Evolutionary conservation across 2,329 filamentous ascomycete species (phyloP).

Genomic region (Orbilia blumenaviensis): DNA sequence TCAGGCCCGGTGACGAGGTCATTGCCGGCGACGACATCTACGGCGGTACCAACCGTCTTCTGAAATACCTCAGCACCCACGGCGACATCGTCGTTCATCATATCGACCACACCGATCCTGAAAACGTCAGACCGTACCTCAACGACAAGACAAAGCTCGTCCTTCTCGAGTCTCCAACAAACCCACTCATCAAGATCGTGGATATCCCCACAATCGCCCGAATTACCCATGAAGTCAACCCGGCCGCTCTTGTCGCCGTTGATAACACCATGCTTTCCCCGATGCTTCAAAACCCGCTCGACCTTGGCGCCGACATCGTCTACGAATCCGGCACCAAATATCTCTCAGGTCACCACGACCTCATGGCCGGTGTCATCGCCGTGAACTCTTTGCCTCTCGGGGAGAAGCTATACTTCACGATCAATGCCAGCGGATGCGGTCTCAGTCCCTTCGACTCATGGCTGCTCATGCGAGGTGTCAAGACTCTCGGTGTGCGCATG

Average conservation of each 20-base stretch:
- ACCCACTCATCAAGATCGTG: conserved; percentile 97
- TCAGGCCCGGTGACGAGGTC: conserved; percentile 93
- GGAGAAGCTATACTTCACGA: conserved; percentile 93
- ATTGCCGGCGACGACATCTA: conserved; percentile 97
- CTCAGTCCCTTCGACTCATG: conserved; percentile 95
- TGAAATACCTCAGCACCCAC: conserved; percentile 89
- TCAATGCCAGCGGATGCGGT: conserved; percentile 95
- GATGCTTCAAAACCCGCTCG: conserved; percentile 89
- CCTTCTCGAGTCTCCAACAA: conserved; percentile 93
- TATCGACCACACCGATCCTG: conserved; percentile 86
- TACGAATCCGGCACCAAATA: conserved; percentile 99
- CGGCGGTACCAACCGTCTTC: conserved; percentile 89
- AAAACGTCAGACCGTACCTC: conserved; percentile 74
- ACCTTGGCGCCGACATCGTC: conserved; percentile 92
- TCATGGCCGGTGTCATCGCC: conserved; percentile 97
- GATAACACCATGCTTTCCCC: conserved; percentile 99
- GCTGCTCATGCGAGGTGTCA: conserved; percentile 92
- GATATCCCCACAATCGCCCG: conserved; percentile 84
- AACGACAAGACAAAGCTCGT: conserved; percentile 91
- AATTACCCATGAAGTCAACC: conserved; percentile 78
- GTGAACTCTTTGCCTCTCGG: conserved; percentile 83
- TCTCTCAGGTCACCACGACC: conserved; percentile 94
- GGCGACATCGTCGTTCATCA: conserved; percentile 94
- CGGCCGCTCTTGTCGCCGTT: conserved; percentile 83
- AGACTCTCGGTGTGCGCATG: conserved; percentile 97